A percentile compares a stretch with the other conserved stretches of the same genome.
phyloP scores from a whole-genome alignment of 2,329 filamentous ascomycete species.

The Sclerotinia trifoliorum region DNA sequence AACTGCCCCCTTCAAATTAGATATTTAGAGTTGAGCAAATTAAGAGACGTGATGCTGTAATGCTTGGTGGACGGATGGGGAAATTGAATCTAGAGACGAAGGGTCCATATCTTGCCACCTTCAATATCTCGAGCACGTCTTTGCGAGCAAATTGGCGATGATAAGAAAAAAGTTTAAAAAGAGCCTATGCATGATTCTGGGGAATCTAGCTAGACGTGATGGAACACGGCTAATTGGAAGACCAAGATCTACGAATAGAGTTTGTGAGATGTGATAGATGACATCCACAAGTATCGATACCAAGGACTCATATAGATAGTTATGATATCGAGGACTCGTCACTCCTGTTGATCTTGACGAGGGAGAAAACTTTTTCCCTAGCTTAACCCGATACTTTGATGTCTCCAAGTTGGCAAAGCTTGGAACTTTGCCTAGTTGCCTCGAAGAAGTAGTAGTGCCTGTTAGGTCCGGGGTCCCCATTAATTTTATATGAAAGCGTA shows the following conservation, averaged over 20 bases:
- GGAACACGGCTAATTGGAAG: constrained; percentile 6
- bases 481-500: neutral
- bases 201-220: neutral
- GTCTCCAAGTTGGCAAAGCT: neutral
- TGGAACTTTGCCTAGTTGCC: neutral
- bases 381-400: neutral
- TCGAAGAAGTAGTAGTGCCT: constrained; percentile 4
- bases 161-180: constrained; percentile 3
- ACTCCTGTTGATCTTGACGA: neutral
- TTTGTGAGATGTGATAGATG: constrained; percentile 3
- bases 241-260: constrained; percentile 8
- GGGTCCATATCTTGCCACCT: constrained; percentile 9
- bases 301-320: neutral
- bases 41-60: neutral
- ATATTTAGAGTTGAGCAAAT: neutral
- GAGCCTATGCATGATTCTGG: neutral
- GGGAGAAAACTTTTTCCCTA: constrained; percentile 13
- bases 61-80: neutral
- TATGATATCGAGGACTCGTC: neutral
- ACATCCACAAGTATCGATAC: neutral
- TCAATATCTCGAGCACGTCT: neutral
- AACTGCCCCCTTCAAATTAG: neutral
- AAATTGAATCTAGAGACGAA: neutral
- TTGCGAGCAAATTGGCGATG: neutral
- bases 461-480: constrained; percentile 16